Evolutionary conservation across 176 grass and related monocot species (phyloP).

Genomic region (Juncus inflexus): DNA sequence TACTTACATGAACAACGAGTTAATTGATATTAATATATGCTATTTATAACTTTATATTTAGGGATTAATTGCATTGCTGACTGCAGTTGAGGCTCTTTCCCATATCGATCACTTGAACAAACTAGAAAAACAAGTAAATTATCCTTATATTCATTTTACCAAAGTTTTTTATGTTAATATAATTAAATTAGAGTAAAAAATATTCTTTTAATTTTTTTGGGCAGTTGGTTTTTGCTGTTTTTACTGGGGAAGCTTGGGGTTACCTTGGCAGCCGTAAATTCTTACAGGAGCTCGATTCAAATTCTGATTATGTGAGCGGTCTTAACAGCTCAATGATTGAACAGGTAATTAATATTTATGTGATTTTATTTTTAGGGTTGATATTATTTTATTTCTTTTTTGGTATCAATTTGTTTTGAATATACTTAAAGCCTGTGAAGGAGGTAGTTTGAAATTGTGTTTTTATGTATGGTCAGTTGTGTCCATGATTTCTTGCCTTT

Average conservation of each 20-base stretch:
- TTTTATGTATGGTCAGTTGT: background rate
- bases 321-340: slow-evolving; percentile 71
- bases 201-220: slow-evolving; percentile 14
- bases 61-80: slow-evolving; percentile 97
- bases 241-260: slow-evolving; percentile 95
- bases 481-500: background rate
- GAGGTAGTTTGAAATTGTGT: no score
- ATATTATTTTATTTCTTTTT: background rate
- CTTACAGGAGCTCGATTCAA: slow-evolving; percentile 71
- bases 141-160: no score
- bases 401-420: background rate
- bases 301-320: slow-evolving; percentile 64
- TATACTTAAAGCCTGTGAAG: background rate
- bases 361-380: background rate
- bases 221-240: slow-evolving; percentile 83
- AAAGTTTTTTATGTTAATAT: background rate
- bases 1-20: background rate
- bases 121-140: slow-evolving; percentile 81
- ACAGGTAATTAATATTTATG: slow-evolving; percentile 43
- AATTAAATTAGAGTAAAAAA: slow-evolving; percentile 4
- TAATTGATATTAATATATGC: slow-evolving; percentile 22
- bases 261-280: slow-evolving; percentile 93
- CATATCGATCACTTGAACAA: slow-evolving; percentile 57
- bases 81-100: slow-evolving; percentile 94
- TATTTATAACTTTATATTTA: slow-evolving; percentile 25